These are phyloP conservation scores for Rhynchospora breviuscula DNA, from an alignment of 176 grass and related monocot genomes.

Conservation along the genomic window DNA sequence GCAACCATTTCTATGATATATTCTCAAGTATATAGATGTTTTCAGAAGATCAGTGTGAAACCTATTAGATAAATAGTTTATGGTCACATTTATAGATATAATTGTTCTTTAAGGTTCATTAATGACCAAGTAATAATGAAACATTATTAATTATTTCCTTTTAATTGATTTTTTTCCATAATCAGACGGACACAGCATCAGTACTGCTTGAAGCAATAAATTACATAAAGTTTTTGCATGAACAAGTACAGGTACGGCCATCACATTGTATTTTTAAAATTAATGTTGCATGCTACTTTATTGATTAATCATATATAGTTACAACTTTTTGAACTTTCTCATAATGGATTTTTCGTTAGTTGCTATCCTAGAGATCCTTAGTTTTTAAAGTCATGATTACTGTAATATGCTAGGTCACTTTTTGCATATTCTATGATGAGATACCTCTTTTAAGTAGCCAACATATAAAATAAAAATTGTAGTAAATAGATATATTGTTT, in stretches of 20 bases:
- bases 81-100: not conserved
- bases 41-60: not conserved
- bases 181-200: slow-evolving; percentile 88
- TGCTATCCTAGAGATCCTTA: not conserved
- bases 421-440: slow-evolving; percentile 18
- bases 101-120: not conserved
- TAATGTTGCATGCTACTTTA: not conserved
- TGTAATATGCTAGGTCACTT: not conserved
- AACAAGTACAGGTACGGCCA: slow-evolving; percentile 74
- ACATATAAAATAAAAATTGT: not conserved
- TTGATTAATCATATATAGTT: not conserved
- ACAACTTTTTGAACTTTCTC: not conserved
- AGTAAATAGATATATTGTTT: not conserved
- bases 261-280: slow-evolving; percentile 8
- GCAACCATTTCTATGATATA: not conserved
- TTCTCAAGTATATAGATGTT: not conserved
- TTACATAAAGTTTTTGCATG: slow-evolving; percentile 90
- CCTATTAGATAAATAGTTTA: not conserved
- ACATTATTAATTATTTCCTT: slow-evolving; percentile 1
- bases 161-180: not conserved
- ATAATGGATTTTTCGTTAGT: not conserved
- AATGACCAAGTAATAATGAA: not conserved
- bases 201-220: slow-evolving; percentile 80
- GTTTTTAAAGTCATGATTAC: slow-evolving; percentile 1
- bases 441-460: not conserved